Conservation (phyloP, 345 rosid species). For the Hirschfeldia incana region DNA sequence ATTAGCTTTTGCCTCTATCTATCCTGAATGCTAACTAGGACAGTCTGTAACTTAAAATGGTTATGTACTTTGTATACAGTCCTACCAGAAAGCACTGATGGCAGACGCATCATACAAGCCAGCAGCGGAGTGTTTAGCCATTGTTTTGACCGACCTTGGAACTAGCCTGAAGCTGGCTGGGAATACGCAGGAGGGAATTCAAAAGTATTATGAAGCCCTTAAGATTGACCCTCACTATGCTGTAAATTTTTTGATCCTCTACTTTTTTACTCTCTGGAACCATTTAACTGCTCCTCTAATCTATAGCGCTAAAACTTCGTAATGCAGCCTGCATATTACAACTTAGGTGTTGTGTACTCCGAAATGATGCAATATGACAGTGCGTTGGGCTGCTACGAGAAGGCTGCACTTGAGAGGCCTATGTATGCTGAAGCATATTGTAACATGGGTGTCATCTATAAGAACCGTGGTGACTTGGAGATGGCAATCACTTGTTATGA, state of each 20-base stretch:
- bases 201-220: constrained; percentile 96
- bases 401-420: constrained; percentile 96
- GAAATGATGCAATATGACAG: constrained; percentile 99
- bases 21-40: constrained; percentile 14
- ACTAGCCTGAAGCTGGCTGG: constrained; percentile 97
- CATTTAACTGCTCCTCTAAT: background rate
- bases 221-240: constrained; percentile 95
- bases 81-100: constrained; percentile 87
- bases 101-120: constrained; percentile 90
- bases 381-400: constrained; percentile 94
- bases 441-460: constrained; percentile 99
- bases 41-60: background rate
- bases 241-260: constrained; percentile 51
- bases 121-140: constrained; percentile 95
- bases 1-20: background rate
- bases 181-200: constrained; percentile 93
- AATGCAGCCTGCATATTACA: constrained; percentile 97
- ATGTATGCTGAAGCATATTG: constrained; percentile 99
- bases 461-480: constrained; percentile 97
- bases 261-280: constrained; percentile 18
- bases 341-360: constrained; percentile 97
- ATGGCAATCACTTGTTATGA: constrained; percentile 96
- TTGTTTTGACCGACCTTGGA: constrained; percentile 96
- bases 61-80: constrained; percentile 53
- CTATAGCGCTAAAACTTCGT: constrained; percentile 12